phyloP scores from a whole-genome alignment of 2,329 filamentous ascomycete species.

The Endoconidiophora polonica region DNA sequence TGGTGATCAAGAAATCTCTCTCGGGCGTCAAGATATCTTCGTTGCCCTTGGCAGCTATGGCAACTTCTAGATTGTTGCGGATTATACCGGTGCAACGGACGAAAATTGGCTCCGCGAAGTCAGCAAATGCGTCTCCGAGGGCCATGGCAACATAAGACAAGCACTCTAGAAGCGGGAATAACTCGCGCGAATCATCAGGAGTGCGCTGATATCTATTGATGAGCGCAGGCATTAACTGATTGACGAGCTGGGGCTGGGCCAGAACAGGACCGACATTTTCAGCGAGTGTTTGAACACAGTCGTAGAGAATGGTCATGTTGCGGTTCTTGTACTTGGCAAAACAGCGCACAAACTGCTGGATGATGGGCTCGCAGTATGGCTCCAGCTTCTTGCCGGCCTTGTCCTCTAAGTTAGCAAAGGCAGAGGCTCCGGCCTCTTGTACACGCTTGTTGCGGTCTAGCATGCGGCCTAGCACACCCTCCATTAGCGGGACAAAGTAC shows the following conservation, averaged over 20 bases:
- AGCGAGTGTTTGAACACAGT: constrained; percentile 92
- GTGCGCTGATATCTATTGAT: constrained; percentile 79
- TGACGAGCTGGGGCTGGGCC: constrained; percentile 63
- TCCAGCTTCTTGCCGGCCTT: constrained; percentile 67
- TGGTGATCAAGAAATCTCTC: constrained; percentile 94
- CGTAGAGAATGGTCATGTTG: constrained; percentile 98
- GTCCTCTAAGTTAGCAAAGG: constrained; percentile 90
- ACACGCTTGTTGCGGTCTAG: constrained; percentile 95
- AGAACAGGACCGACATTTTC: constrained; percentile 75
- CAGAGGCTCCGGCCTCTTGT: constrained; percentile 87
- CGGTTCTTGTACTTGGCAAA: constrained; percentile 94
- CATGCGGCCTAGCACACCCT: constrained; percentile 87
- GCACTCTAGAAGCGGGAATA: constrained; percentile 92
- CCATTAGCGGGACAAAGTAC: constrained; percentile 94
- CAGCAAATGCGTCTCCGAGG: constrained; percentile 64
- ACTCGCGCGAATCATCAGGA: constrained; percentile 72
- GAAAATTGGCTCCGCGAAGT: constrained; percentile 78
- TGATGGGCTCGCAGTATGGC: constrained; percentile 77
- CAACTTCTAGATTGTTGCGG: constrained; percentile 74
- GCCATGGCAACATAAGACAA: constrained; percentile 86
- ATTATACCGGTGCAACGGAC: constrained; percentile 78
- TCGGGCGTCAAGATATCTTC: constrained; percentile 60
- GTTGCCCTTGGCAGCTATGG: constrained; percentile 52
- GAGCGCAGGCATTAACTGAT: constrained; percentile 80
- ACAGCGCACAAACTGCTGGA: constrained; percentile 81